Conservation (phyloP, 306 rosid species). For the Luffa acutangula region DNA sequence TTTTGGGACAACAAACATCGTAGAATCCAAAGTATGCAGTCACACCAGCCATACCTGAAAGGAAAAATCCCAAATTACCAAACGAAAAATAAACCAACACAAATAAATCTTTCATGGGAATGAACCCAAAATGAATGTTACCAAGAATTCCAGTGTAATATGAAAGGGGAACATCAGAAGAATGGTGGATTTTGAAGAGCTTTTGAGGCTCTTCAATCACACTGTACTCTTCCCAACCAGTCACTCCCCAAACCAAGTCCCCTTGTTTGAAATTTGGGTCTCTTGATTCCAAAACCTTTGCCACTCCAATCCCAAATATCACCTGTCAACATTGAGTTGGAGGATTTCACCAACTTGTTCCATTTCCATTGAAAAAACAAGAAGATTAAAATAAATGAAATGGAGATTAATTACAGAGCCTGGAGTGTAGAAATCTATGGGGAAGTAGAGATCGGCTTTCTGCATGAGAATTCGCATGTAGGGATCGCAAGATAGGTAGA, state of each 20-base stretch:
- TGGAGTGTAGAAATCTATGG: not conserved
- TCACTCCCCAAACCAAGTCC: conserved; percentile 51
- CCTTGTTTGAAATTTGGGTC: conserved; percentile 35
- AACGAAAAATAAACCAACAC: too few relatives aligned
- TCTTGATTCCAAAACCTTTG: conserved; percentile 41
- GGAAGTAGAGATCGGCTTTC: not conserved
- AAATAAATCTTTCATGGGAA: too few relatives aligned
- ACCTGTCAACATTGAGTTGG: conserved; percentile 11
- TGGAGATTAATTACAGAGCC: too few relatives aligned
- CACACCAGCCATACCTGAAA: not conserved
- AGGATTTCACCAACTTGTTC: too few relatives aligned
- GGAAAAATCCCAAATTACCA: too few relatives aligned
- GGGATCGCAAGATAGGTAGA: conserved; percentile 5
- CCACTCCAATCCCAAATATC: conserved; percentile 32
- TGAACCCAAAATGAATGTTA: not conserved
- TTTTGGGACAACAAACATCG: not conserved
- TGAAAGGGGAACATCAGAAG: conserved; percentile 42
- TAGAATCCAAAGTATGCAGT: not conserved
- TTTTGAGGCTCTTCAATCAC: conserved; percentile 19
- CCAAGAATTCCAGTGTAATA: conserved; percentile 61
- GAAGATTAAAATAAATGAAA: too few relatives aligned
- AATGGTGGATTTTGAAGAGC: conserved; percentile 32
- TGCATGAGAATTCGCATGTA: conserved; percentile 22
- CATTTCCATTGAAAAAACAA: too few relatives aligned
- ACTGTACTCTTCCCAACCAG: conserved; percentile 56